Conservation (phyloP, 225 moss, liverwort and hornwort genomes). For the Anthoceros angustus region DNA sequence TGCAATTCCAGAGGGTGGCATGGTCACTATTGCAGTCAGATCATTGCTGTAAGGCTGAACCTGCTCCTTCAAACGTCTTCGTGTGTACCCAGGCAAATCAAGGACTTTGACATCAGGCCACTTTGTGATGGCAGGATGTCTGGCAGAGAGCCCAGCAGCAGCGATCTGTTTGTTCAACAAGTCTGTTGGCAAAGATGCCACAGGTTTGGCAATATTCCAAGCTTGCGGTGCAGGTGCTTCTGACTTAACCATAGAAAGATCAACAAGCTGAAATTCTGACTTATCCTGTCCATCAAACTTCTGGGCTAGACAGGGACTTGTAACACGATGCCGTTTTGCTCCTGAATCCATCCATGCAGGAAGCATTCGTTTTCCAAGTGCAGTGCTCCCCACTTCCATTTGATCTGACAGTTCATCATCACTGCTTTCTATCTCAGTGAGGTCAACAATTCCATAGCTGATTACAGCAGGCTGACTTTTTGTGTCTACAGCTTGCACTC, state of each 20-base stretch:
- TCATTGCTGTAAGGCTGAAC: not conserved
- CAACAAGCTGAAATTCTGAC: not conserved
- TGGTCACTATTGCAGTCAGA: too few relatives aligned
- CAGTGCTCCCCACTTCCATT: slow-evolving; percentile 7
- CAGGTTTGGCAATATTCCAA: not conserved
- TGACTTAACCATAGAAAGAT: not conserved
- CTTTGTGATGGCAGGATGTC: not conserved
- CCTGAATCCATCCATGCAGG: slow-evolving; percentile 17
- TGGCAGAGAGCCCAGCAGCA: not conserved
- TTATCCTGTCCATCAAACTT: slow-evolving; percentile 6
- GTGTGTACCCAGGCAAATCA: not conserved
- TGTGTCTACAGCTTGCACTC: not conserved
- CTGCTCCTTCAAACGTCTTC: not conserved
- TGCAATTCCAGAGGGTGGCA: too few relatives aligned
- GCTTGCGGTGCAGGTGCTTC: not conserved
- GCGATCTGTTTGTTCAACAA: not conserved
- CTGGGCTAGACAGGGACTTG: not conserved
- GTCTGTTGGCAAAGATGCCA: not conserved
- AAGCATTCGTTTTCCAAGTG: slow-evolving; percentile 39
- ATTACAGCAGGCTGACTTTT: not conserved
- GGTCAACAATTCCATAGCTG: not conserved
- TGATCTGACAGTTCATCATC: slow-evolving; percentile 1
- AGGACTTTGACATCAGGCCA: not conserved
- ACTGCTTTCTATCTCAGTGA: not conserved
- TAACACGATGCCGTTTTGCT: slow-evolving; percentile 25